A percentile compares a stretch with the other conserved stretches of the same genome.
Conservation (phyloP, 345 rosid genomes). For the Trapa incisa region DNA sequence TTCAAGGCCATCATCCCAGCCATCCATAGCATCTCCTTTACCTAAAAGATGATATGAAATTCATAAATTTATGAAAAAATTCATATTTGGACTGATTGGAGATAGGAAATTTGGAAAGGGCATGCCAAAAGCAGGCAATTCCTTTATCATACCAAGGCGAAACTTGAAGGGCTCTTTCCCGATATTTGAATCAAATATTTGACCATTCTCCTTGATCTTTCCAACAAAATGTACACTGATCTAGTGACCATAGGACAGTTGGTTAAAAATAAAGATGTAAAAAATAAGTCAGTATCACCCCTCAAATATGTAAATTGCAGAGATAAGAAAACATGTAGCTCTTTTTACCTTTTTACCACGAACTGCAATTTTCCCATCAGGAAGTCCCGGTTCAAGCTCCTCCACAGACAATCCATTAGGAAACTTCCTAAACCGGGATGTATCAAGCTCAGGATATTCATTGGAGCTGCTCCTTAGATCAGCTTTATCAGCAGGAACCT, state of each 20-base stretch:
- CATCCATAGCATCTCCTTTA: constrained; percentile 22
- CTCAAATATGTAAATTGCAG: not conserved
- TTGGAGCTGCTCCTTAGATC: not conserved
- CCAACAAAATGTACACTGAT: constrained; percentile 33
- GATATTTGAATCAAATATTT: constrained; percentile 33
- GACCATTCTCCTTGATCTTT: constrained; percentile 34
- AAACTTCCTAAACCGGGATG: constrained; percentile 12
- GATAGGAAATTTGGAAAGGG: not conserved
- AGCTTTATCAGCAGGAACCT: constrained; percentile 5
- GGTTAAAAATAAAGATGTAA: not conserved
- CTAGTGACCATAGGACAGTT: constrained; percentile 18
- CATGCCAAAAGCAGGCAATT: not conserved
- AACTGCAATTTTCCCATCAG: constrained; percentile 31
- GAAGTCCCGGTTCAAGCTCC: constrained; percentile 29
- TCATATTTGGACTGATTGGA: not conserved
- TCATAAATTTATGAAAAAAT: not conserved
- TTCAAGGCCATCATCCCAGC: constrained; percentile 43
- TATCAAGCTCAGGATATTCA: constrained; percentile 11
- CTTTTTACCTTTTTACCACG: constrained; percentile 36
- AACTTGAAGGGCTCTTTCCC: constrained; percentile 28
- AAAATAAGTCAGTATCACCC: not conserved
- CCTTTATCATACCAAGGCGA: constrained; percentile 28
- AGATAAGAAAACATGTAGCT: not conserved
- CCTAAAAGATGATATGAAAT: constrained; percentile 22
- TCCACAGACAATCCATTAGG: constrained; percentile 32